These are phyloP conservation scores for Acacia melanoxylon DNA, from an alignment of 306 rosid species.

Conservation along the genomic window DNA sequence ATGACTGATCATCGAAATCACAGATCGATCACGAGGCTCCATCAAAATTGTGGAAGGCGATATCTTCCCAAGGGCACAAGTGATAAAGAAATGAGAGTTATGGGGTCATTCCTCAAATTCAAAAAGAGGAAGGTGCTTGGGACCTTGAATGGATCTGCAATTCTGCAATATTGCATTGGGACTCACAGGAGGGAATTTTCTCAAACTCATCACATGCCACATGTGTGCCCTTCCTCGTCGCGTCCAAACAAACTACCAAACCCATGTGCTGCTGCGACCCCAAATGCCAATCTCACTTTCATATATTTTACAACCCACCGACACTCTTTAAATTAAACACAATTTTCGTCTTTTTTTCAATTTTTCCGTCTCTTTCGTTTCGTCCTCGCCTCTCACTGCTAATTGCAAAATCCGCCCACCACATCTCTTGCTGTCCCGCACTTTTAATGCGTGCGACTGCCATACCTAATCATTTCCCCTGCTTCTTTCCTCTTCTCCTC, in stretches of 20 bases:
- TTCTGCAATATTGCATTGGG: background rate
- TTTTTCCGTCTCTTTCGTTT: too few species aligned
- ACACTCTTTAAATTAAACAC: background rate
- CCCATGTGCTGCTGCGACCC: background rate
- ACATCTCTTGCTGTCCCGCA: constrained; percentile 49
- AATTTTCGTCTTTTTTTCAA: background rate
- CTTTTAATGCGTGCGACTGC: constrained; percentile 42
- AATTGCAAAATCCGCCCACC: background rate
- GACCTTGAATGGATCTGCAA: background rate
- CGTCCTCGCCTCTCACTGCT: too few species aligned
- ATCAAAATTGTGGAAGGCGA: background rate
- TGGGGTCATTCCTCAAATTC: too few species aligned
- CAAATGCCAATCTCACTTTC: background rate
- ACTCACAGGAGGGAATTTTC: background rate
- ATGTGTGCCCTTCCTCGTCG: background rate
- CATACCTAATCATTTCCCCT: constrained; percentile 43
- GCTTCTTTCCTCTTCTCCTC: constrained; percentile 32
- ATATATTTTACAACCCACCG: background rate
- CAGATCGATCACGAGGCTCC: background rate
- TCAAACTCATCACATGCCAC: constrained; percentile 23
- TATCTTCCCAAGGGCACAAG: background rate
- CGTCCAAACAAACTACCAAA: background rate
- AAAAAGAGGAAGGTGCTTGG: background rate
- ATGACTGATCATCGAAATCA: background rate
- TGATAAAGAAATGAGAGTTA: too few species aligned